Evolutionary conservation across 148 eudicot species (phyloP).

Genomic region (Diospyros lotus): DNA sequence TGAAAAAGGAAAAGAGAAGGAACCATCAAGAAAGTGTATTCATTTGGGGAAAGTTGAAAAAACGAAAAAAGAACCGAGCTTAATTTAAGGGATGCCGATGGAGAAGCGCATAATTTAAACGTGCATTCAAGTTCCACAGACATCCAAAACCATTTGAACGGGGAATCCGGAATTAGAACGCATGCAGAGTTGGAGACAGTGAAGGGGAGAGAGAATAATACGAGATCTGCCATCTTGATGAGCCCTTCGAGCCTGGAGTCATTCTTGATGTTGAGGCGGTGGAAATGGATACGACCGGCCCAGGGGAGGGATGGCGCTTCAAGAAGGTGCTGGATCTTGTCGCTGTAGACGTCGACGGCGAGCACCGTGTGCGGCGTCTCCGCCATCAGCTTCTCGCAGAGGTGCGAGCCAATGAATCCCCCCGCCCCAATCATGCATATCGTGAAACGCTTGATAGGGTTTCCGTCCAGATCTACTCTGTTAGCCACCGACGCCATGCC

Average conservation of each 20-base stretch:
- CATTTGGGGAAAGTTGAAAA: no score
- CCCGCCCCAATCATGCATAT: constrained; percentile 99
- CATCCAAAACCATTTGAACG: no score
- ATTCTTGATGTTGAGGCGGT: constrained; percentile 83
- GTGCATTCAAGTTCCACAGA: no score
- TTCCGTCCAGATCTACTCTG: constrained; percentile 93
- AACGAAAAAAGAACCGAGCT: background rate
- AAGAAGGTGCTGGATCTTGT: constrained; percentile 92
- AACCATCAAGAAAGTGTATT: background rate
- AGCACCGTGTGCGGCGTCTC: constrained; percentile 84
- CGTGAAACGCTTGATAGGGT: constrained; percentile 52
- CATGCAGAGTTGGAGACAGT: background rate
- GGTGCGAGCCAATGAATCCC: constrained; percentile 97
- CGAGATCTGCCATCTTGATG: constrained; percentile 92
- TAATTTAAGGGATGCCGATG: background rate
- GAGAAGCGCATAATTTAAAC: background rate
- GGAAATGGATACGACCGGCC: constrained; percentile 71
- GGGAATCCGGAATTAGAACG: background rate
- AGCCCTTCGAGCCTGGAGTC: constrained; percentile 97
- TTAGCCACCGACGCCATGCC: constrained; percentile 34
- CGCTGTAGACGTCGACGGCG: constrained; percentile 92
- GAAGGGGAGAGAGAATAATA: constrained; percentile 17
- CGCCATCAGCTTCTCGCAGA: constrained; percentile 80
- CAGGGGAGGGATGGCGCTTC: constrained; percentile 59
- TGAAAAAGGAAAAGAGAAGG: background rate